These are phyloP conservation scores for Fusarium sp. DNA, from an alignment of 2,329 filamentous ascomycete species.

Conservation along the genomic window DNA sequence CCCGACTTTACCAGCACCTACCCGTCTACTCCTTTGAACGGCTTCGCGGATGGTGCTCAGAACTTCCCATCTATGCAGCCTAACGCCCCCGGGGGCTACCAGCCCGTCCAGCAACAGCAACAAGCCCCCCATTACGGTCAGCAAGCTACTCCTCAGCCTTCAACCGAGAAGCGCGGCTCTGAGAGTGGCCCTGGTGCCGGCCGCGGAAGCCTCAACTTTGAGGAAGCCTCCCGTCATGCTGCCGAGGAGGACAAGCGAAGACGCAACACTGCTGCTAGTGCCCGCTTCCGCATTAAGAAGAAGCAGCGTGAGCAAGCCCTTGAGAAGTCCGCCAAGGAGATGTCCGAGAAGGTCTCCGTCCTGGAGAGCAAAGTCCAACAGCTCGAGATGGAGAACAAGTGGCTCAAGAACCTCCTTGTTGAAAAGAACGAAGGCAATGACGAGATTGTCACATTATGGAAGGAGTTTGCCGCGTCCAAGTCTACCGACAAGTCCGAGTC, in stretches of 20 bases:
- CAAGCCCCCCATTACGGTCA: slow-evolving; percentile 45
- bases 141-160: slow-evolving; percentile 42
- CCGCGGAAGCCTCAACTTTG: slow-evolving; percentile 63
- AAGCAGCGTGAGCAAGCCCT: slow-evolving; percentile 92
- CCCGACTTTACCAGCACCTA: slow-evolving; percentile 64
- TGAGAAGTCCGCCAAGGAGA: slow-evolving; percentile 83
- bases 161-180: slow-evolving; percentile 58
- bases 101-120: slow-evolving; percentile 48
- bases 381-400: slow-evolving; percentile 85
- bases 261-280: slow-evolving; percentile 87
- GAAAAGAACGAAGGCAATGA: slow-evolving; percentile 79
- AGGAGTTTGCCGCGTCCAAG: slow-evolving; percentile 57
- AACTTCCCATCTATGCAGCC: slow-evolving; percentile 65
- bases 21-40: slow-evolving; percentile 59
- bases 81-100: slow-evolving; percentile 58
- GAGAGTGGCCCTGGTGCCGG: slow-evolving; percentile 52
- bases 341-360: slow-evolving; percentile 78
- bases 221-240: slow-evolving; percentile 76
- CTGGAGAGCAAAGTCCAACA: slow-evolving; percentile 79
- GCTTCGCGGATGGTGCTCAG: slow-evolving; percentile 48
- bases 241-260: slow-evolving; percentile 92
- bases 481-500: slow-evolving; percentile 45
- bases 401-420: slow-evolving; percentile 81
- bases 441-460: slow-evolving; percentile 60
- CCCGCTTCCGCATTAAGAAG: slow-evolving; percentile 93